Evolutionary conservation across 2,329 filamentous ascomycete species (phyloP).

Genomic region (Sordariomycetes sp.): DNA sequence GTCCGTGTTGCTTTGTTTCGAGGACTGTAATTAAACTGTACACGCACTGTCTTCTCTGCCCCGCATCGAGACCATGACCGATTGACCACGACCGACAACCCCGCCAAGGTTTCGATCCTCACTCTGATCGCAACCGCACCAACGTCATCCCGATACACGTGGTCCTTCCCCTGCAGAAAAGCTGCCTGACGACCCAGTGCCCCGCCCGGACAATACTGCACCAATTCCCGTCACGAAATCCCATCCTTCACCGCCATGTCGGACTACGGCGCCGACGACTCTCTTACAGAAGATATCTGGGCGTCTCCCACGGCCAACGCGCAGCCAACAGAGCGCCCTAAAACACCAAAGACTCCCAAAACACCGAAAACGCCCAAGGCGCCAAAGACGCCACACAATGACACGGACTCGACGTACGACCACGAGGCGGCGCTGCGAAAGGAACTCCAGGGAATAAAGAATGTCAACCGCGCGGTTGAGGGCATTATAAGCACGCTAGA

Average conservation of each 20-base stretch:
- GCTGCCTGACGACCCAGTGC: not conserved
- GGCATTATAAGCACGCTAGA: conserved; percentile 61
- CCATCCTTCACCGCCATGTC: not conserved
- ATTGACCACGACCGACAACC: not conserved
- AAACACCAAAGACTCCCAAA: conserved; percentile 31
- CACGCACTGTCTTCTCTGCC: not conserved
- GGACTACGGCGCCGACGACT: conserved; percentile 27
- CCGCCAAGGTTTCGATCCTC: not conserved
- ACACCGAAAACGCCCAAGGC: conserved; percentile 38
- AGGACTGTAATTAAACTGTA: not conserved
- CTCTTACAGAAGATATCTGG: conserved; percentile 37
- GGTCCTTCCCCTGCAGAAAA: not conserved
- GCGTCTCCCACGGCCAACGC: conserved; percentile 26
- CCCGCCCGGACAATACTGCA: not conserved
- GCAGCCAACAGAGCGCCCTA: conserved; percentile 9
- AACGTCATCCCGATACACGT: not conserved
- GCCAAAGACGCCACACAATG: conserved; percentile 31
- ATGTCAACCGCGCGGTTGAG: conserved; percentile 83
- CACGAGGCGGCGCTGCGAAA: conserved; percentile 60
- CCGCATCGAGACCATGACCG: not conserved
- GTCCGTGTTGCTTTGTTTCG: not conserved
- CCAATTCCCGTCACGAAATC: not conserved
- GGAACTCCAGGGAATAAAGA: conserved; percentile 73
- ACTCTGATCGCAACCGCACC: not conserved
- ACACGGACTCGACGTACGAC: conserved; percentile 21